A percentile compares a stretch with the other conserved stretches of the same genome.
These are phyloP conservation scores for Arabis hirsuta DNA, from an alignment of 345 rosid species.

Conservation along the genomic window DNA sequence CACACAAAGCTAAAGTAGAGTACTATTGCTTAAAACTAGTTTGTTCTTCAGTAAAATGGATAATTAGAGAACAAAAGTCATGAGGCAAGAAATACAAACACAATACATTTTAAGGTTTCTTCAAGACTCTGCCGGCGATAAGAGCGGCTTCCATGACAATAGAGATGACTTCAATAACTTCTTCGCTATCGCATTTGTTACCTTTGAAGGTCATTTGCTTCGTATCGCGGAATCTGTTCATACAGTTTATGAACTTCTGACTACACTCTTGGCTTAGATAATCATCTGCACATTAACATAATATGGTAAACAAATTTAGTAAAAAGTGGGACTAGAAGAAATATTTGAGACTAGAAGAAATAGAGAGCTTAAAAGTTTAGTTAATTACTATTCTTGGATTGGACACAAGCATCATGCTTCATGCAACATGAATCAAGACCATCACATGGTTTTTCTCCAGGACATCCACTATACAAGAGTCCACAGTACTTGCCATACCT, in stretches of 20 bases:
- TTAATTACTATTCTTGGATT: slow-evolving; percentile 68
- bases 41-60: too few relatives aligned
- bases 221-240: slow-evolving; percentile 55
- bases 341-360: not conserved
- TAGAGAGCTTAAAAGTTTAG: not conserved
- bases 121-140: slow-evolving; percentile 82
- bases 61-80: too few relatives aligned
- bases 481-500: slow-evolving; percentile 97
- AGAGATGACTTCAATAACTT: slow-evolving; percentile 68
- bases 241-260: slow-evolving; percentile 70
- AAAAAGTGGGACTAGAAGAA: slow-evolving; percentile 7
- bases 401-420: slow-evolving; percentile 91
- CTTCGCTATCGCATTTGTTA: slow-evolving; percentile 60
- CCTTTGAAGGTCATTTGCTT: slow-evolving; percentile 66
- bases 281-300: slow-evolving; percentile 54
- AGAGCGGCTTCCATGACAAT: slow-evolving; percentile 85
- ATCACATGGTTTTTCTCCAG: slow-evolving; percentile 91
- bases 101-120: slow-evolving; percentile 57
- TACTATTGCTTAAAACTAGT: too few relatives aligned
- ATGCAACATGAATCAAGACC: slow-evolving; percentile 95
- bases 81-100: too few relatives aligned
- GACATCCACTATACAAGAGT: slow-evolving; percentile 84
- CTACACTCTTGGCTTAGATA: slow-evolving; percentile 93
- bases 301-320: not conserved
- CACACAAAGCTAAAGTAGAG: too few relatives aligned